Percentiles rank a stretch among this genome's conserved stretches.
Conservation (phyloP, 2,329 filamentous ascomycete genomes). For the Rhynchosporium agropyri region DNA sequence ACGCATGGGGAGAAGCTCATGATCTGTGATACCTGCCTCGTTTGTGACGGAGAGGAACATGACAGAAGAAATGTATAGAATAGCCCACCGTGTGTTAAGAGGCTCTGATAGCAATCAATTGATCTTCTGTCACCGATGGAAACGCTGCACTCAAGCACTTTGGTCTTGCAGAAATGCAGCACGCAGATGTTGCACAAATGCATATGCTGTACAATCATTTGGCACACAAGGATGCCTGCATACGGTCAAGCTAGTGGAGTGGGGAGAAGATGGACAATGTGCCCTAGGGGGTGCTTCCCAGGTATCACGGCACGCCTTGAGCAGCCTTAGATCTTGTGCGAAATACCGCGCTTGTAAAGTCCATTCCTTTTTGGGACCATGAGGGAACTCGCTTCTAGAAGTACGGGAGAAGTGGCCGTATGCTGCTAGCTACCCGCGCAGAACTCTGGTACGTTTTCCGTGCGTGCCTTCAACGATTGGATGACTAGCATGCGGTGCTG, state of each 20-base stretch:
- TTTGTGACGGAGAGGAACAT: conserved; percentile 39
- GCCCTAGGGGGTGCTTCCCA: conserved; percentile 21
- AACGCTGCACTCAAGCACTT: conserved; percentile 11
- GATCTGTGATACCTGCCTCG: conserved; percentile 37
- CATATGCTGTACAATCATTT: conserved; percentile 14
- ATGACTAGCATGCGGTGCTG: background rate
- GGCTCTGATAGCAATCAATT: conserved; percentile 37
- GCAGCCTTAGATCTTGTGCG: conserved; percentile 30
- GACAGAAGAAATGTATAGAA: conserved; percentile 23
- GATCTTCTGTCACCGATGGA: conserved; percentile 22
- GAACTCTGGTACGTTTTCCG: conserved; percentile 22
- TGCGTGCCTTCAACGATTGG: conserved; percentile 20
- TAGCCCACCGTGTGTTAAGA: conserved; percentile 23
- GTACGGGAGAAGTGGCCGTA: conserved; percentile 33
- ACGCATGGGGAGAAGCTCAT: conserved; percentile 39
- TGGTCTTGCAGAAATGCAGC: background rate
- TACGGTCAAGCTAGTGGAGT: conserved; percentile 24
- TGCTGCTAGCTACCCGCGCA: conserved; percentile 22
- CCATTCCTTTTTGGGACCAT: conserved; percentile 22
- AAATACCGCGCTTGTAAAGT: conserved; percentile 21
- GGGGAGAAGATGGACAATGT: conserved; percentile 22
- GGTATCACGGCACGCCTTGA: conserved; percentile 38
- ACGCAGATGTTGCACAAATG: background rate
- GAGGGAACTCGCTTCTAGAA: conserved; percentile 33
- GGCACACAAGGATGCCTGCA: conserved; percentile 27